phyloP scores from a whole-genome alignment of 2,329 filamentous ascomycete species.

The Aspergillus novofumigatus region DNA sequence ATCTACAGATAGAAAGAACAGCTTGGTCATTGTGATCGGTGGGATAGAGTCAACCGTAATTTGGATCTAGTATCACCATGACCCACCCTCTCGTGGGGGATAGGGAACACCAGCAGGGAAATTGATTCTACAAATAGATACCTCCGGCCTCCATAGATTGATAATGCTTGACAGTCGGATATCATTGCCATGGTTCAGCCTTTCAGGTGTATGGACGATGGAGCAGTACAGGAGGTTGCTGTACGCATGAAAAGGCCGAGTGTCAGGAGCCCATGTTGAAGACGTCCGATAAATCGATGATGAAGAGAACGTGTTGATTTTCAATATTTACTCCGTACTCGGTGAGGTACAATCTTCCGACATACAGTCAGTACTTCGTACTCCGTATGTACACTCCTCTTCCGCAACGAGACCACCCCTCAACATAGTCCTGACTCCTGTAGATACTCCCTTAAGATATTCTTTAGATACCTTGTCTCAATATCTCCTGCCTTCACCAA shows the following conservation, averaged over 20 bases:
- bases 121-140: too few relatives aligned
- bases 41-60: constrained; percentile 4
- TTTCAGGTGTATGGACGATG: background rate
- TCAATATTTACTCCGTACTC: background rate
- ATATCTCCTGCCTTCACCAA: background rate
- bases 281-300: too few relatives aligned
- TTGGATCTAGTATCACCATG: background rate
- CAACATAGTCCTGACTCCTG: background rate
- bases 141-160: too few relatives aligned
- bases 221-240: background rate
- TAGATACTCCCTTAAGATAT: background rate
- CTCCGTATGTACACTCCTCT: too few relatives aligned
- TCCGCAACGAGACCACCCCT: background rate
- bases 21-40: background rate
- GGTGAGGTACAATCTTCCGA: background rate
- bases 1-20: background rate
- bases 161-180: too few relatives aligned
- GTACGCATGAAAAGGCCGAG: too few relatives aligned
- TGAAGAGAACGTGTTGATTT: too few relatives aligned
- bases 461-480: background rate
- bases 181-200: background rate
- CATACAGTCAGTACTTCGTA: too few relatives aligned
- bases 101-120: background rate
- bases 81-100: background rate
- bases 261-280: too few relatives aligned